These are phyloP conservation scores for Aspergillus bertholletiae DNA, from an alignment of 495 filamentous ascomycete species.

Conservation along the genomic window DNA sequence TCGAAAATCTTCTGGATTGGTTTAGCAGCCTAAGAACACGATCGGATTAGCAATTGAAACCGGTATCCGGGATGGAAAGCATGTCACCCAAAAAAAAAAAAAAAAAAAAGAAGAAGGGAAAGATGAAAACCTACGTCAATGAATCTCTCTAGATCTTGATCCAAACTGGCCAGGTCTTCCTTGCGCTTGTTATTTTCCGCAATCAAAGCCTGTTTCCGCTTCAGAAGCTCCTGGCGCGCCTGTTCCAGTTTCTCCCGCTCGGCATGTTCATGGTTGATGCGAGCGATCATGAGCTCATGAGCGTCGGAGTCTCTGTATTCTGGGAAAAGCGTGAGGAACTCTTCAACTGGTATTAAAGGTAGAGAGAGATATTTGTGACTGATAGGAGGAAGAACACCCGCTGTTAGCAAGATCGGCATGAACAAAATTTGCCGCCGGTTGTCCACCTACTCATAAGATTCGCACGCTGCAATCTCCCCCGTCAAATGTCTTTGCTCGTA, in stretches of 20 bases:
- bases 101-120: not conserved
- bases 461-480: slow-evolving; percentile 87
- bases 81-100: not conserved
- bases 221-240: slow-evolving; percentile 78
- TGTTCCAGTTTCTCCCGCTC: slow-evolving; percentile 86
- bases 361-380: slow-evolving; percentile 87
- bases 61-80: not conserved
- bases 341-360: slow-evolving; percentile 76
- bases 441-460: slow-evolving; percentile 78
- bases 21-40: slow-evolving; percentile 64
- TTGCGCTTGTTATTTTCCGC: slow-evolving; percentile 94
- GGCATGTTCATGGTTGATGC: slow-evolving; percentile 84
- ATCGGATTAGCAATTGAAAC: slow-evolving; percentile 2
- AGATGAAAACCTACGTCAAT: slow-evolving; percentile 54
- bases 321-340: slow-evolving; percentile 77
- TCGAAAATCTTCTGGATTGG: slow-evolving; percentile 81
- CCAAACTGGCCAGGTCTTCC: slow-evolving; percentile 84
- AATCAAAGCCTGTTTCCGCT: slow-evolving; percentile 86
- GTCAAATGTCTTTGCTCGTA: slow-evolving; percentile 91
- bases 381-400: slow-evolving; percentile 9
- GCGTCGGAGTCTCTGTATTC: slow-evolving; percentile 67
- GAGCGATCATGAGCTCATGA: slow-evolving; percentile 81
- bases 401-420: slow-evolving; percentile 5
- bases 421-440: not conserved
- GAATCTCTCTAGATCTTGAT: slow-evolving; percentile 86